phyloP scores from a whole-genome alignment of 495 filamentous ascomycete genomes.

The Podospora pseudoanserina region DNA sequence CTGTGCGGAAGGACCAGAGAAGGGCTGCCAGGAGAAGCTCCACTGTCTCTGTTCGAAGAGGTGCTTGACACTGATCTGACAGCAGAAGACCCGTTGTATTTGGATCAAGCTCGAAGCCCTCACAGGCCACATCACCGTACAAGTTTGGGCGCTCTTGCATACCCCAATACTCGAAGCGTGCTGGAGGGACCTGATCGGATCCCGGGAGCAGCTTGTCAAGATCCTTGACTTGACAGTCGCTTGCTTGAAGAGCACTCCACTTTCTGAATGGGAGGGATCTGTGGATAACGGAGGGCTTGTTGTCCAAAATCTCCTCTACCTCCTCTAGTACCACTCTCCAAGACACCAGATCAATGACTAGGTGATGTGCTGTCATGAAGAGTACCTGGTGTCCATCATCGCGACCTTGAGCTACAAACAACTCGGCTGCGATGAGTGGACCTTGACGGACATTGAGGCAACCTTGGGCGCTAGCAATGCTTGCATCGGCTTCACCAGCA shows the following conservation, averaged over 20 bases:
- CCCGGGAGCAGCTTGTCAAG: conserved; percentile 9
- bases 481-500: conserved; percentile 9
- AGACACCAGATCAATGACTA: conserved; percentile 60
- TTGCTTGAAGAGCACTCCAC: conserved; percentile 43
- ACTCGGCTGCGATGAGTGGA: conserved; percentile 34
- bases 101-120: conserved; percentile 22
- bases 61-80: conserved; percentile 21
- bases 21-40: conserved; percentile 36
- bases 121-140: conserved; percentile 24
- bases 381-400: conserved; percentile 33
- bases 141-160: conserved; percentile 29
- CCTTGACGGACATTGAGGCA: conserved; percentile 35
- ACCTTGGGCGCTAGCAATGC: conserved; percentile 21
- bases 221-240: conserved; percentile 1
- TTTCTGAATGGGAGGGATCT: conserved; percentile 48
- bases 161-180: conserved; percentile 30
- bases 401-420: conserved; percentile 18
- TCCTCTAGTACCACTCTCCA: conserved; percentile 60
- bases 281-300: conserved; percentile 14
- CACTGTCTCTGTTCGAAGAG: conserved; percentile 32
- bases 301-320: conserved; percentile 50
- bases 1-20: conserved; percentile 29
- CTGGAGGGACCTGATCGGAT: background rate
- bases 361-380: conserved; percentile 56
- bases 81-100: conserved; percentile 22